Evolutionary conservation across 179 eudicot genomes (phyloP), one percentile per base, ranked within the genome.

Genomic region (Patellifolia procumbens): DNA sequence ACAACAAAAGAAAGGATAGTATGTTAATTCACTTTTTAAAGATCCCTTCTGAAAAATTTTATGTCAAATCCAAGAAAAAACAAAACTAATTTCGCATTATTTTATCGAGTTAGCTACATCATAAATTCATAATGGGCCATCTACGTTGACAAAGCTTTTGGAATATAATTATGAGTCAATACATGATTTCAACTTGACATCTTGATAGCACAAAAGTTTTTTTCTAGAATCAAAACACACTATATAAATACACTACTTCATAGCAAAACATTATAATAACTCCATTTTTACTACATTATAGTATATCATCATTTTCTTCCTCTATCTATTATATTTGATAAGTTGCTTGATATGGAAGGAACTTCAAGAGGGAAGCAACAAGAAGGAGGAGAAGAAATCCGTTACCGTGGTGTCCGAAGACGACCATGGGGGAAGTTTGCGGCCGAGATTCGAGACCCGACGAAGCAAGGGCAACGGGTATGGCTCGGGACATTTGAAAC

Each of bases 401-500:
- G 82, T 48, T 87, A 84, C 74, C 74, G 92, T 1, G 92, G 92
- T 0, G 92, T 89, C 0, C 73, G 92, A 19, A 76, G 83, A 24
- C 81, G 89, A 4, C 88, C 92, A 1, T 89, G 88, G 88, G 88
- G 89, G 8, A 89, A 89, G 48, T 89, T 76, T 39, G 89, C 90
- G 8, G 92, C 92, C 4, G 92, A 89, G 45, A 89, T 87, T 1
- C 84, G 92, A 0, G 90, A 89, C 74, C 83, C 89, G 0, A 72
- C 80, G 0, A 85, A 80, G 69, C 83, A 85, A 42, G 92, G 91
- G 42, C 80, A 84, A 0, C 87, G 92, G 0, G 84, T 84, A 20
- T 89, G 92, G 92, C 92, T 89, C 8, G 90, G 92, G 17, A 88
- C 91, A 0, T 88, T 84, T n/a, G 85, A 82, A 37, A 82, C 87